Conservation (phyloP, 2,329 filamentous ascomycete genomes). For the Talaromyces sp. region DNA sequence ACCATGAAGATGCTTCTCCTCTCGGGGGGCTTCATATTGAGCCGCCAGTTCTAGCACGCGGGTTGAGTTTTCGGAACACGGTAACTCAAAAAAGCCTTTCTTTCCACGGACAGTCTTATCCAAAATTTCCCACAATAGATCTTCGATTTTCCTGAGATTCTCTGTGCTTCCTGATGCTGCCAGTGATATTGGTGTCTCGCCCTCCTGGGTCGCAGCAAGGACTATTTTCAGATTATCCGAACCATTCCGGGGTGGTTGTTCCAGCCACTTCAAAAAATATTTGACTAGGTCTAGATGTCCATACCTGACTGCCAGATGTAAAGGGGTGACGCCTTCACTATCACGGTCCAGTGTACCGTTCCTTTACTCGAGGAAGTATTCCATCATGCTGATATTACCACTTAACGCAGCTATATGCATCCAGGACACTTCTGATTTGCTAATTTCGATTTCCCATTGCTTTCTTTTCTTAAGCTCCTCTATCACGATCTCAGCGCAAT, state of each 20-base stretch:
- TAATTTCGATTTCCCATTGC: background rate
- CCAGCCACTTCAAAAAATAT: conserved; percentile 25
- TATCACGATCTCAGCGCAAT: background rate
- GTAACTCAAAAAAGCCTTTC: background rate
- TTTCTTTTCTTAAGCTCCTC: background rate
- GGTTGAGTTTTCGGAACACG: background rate
- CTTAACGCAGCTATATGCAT: conserved; percentile 10
- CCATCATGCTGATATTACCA: background rate
- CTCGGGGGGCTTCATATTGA: background rate
- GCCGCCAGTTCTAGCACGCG: conserved; percentile 2
- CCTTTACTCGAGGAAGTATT: background rate
- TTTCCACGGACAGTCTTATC: background rate
- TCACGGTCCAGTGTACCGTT: background rate
- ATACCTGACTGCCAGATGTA: conserved; percentile 36
- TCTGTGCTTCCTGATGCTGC: background rate
- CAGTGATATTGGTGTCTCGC: background rate
- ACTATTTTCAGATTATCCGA: background rate
- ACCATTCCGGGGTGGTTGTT: background rate
- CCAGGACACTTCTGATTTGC: background rate
- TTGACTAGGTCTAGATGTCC: conserved; percentile 32
- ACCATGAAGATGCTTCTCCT: background rate
- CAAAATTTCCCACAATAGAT: background rate
- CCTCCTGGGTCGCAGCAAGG: background rate
- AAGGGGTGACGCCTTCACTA: conserved; percentile 26
- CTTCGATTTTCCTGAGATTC: background rate